phyloP scores from a whole-genome alignment of 1,139 yeast genomes.

The Lodderomyces margitis region DNA sequence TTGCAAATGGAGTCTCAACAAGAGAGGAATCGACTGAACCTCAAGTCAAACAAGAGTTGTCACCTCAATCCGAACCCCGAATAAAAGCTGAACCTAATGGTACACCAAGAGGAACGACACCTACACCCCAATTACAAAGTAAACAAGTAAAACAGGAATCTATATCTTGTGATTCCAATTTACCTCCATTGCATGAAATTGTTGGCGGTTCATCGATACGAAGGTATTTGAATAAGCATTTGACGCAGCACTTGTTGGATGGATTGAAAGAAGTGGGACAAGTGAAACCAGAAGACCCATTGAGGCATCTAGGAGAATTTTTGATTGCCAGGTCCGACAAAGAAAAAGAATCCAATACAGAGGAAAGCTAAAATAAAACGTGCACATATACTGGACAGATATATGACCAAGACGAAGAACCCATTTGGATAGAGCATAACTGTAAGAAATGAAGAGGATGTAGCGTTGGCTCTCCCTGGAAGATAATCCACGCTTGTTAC shows the following conservation, averaged over 20 bases:
- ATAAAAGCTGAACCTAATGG: neutral
- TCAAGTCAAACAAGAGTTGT: neutral
- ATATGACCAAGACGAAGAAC: too few species aligned
- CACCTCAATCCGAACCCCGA: neutral
- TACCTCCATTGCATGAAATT: conserved; percentile 46
- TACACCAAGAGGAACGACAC: neutral
- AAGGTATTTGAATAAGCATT: conserved; percentile 68
- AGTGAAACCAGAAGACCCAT: conserved; percentile 66
- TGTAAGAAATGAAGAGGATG: too few species aligned
- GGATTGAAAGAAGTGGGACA: conserved; percentile 65
- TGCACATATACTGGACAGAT: neutral
- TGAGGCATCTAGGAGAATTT: conserved; percentile 67
- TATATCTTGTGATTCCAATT: conserved; percentile 1
- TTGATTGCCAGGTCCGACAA: conserved; percentile 52
- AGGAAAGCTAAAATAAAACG: neutral
- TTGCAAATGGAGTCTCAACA: neutral
- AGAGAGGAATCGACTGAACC: neutral
- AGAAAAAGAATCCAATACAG: neutral
- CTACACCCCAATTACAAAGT: neutral
- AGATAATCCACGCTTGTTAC: too few species aligned
- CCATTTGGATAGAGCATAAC: too few species aligned
- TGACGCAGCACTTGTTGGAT: conserved; percentile 64
- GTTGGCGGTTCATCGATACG: conserved; percentile 84
- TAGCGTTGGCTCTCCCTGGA: too few species aligned
- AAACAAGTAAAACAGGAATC: conserved; percentile 3